Evolutionary conservation across 1,139 yeast genomes (phyloP), one percentile per base, ranked within the genome.

Genomic region (Yamadazyma diddensiae): DNA sequence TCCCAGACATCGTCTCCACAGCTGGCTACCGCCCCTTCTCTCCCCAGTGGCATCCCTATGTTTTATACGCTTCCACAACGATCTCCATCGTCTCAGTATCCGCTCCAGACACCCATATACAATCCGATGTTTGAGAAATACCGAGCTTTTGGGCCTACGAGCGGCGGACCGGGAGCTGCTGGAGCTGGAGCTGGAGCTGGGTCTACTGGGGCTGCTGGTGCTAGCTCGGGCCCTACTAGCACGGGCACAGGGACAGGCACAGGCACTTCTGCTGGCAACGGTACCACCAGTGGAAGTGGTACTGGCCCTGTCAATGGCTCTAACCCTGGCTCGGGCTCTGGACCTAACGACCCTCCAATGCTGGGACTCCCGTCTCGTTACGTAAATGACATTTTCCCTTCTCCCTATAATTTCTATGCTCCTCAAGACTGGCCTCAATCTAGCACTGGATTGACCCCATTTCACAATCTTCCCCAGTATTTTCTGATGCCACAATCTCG

Each of bases 351-450:
- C 32, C 68, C 77, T 0, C 79, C 79, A 2, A 49, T 71, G 5
- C 65, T 72, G 15, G 77, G 72, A 2, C 52, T 74, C 18, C 77
- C 77, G 0, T 65, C 74, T 4, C 58, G 76, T 31, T 73, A 72
- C 37, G 72, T 73, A 24, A 70, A 69, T 37, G 80, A 74, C 45
- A 62, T 74, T 47, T 74, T 74, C 49, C 79, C 79, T 11, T 70
- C 77, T 6, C 79, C 80, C 2, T 64, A 72, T 7, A 73, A 66
- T 34, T 70, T 73, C 40, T 72, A 67, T 34, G 66, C 62, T 2
- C 59, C 66, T 1, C 73, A 66, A 36, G 74, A 68, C 34, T 68
- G 73, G 74, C 55, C 65, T n/a, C 47, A 50, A 11, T 46, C 57
- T 5, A 52, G 52, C 21, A 54, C 62, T 5, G 70, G 70, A 1